Percentiles rank a stretch among this genome's conserved stretches.
Evolutionary conservation across 257 asterid genomes (phyloP).

Genomic region (Lavandula angustifolia): DNA sequence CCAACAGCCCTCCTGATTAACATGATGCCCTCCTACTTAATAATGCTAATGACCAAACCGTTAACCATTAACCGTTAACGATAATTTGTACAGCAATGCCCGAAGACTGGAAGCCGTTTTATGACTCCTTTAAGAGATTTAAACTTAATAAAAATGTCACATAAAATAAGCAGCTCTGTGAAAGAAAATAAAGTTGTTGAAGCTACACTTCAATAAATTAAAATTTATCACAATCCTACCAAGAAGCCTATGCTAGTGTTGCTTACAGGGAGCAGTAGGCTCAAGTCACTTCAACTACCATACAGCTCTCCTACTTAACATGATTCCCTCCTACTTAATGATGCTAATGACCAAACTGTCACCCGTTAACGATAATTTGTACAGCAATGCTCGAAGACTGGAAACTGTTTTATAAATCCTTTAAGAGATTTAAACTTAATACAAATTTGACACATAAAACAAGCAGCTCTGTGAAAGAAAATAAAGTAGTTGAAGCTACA

Average conservation of each 20-base stretch:
- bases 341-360: too few relatives aligned
- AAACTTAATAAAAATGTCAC: conserved; percentile 8
- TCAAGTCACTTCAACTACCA: not conserved
- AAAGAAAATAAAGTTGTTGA: not conserved
- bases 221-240: too few relatives aligned
- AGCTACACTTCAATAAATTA: too few relatives aligned
- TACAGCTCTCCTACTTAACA: conserved; percentile 10
- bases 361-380: conserved; percentile 16
- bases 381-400: conserved; percentile 15
- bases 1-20: conserved; percentile 8
- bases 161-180: not conserved
- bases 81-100: conserved; percentile 25
- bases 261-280: conserved; percentile 8
- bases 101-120: not conserved
- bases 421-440: not conserved
- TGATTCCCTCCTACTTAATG: too few relatives aligned
- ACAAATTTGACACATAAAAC: not conserved
- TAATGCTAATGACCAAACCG: too few relatives aligned
- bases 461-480: too few relatives aligned
- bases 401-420: conserved; percentile 8
- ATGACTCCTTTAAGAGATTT: conserved; percentile 7
- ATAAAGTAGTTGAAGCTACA: not conserved
- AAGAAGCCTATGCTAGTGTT: too few relatives aligned
- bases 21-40: too few relatives aligned
- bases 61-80: not conserved